phyloP scores from a whole-genome alignment of 495 filamentous ascomycete species.

The Penicillium malachiteum region DNA sequence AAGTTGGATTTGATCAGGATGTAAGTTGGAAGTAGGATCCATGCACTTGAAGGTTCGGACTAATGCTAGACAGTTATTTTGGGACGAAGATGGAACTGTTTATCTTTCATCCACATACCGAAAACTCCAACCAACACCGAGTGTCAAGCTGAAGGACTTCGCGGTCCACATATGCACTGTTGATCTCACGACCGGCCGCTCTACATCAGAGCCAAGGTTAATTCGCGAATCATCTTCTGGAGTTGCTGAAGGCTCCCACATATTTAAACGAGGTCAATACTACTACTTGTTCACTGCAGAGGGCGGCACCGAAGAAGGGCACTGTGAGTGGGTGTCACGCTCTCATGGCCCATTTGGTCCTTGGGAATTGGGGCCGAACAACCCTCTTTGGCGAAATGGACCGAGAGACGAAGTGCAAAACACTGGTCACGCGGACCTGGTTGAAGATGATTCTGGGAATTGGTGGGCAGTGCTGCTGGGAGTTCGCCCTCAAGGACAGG shows the following conservation, averaged over 20 bases:
- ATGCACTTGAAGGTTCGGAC: too few relatives aligned
- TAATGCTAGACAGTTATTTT: slow-evolving; percentile 31
- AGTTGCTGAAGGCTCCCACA: slow-evolving; percentile 63
- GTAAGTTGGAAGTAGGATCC: slow-evolving; percentile 19
- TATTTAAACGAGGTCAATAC: slow-evolving; percentile 62
- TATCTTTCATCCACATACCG: slow-evolving; percentile 41
- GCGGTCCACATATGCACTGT: slow-evolving; percentile 41
- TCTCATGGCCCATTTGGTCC: slow-evolving; percentile 51
- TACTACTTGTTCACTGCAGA: slow-evolving; percentile 71
- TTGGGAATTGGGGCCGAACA: slow-evolving; percentile 43
- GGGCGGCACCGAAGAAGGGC: slow-evolving; percentile 58
- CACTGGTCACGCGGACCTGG: slow-evolving; percentile 45
- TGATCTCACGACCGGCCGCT: slow-evolving; percentile 35
- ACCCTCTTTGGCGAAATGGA: slow-evolving; percentile 43
- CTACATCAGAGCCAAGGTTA: slow-evolving; percentile 35
- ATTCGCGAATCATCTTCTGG: slow-evolving; percentile 57
- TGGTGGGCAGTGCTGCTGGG: slow-evolving; percentile 51
- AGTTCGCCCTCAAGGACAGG: slow-evolving; percentile 38
- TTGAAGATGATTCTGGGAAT: slow-evolving; percentile 40
- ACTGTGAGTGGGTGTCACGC: slow-evolving; percentile 50
- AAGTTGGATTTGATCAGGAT: slow-evolving; percentile 48
- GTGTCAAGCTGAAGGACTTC: slow-evolving; percentile 34
- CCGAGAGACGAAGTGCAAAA: slow-evolving; percentile 37
- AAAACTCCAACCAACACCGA: slow-evolving; percentile 28
- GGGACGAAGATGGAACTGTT: slow-evolving; percentile 40